Conservation (phyloP, 345 rosid genomes). For the Aethionema arabicum region DNA sequence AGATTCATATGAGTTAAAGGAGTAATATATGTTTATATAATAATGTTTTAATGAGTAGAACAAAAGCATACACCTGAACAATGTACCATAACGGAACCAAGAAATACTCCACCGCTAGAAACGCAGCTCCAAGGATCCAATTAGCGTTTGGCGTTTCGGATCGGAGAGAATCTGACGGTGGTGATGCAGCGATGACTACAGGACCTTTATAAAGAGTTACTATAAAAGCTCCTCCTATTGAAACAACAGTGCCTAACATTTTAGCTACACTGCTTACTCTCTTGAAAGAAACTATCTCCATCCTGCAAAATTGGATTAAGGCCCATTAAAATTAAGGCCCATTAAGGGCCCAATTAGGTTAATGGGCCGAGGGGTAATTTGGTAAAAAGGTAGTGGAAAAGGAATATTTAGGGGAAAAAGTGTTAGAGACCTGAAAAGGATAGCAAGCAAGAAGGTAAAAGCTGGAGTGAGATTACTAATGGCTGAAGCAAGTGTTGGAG, state of each 20-base stretch:
- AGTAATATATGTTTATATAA: neutral
- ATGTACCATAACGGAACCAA: conserved; percentile 81
- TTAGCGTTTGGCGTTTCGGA: conserved; percentile 45
- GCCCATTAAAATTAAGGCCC: conserved; percentile 1
- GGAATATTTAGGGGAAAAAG: conserved; percentile 1
- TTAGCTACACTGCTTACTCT: conserved; percentile 75
- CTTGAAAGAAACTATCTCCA: conserved; percentile 63
- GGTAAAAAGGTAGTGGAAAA: conserved; percentile 17
- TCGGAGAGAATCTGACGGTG: conserved; percentile 35
- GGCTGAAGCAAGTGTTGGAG: conserved; percentile 94
- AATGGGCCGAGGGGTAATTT: conserved; percentile 26
- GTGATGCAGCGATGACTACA: conserved; percentile 41
- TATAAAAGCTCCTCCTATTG: conserved; percentile 73
- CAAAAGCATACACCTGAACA: conserved; percentile 57
- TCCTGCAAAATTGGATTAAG: conserved; percentile 41
- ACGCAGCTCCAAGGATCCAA: conserved; percentile 76
- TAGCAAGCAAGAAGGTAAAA: conserved; percentile 84
- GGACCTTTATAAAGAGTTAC: conserved; percentile 81
- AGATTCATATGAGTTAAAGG: neutral
- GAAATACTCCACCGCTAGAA: conserved; percentile 65
- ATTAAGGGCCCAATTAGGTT: conserved; percentile 1
- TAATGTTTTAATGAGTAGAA: neutral
- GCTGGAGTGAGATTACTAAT: conserved; percentile 97
- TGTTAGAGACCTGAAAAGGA: conserved; percentile 61
- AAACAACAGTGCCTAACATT: conserved; percentile 69